Base-by-base conservation (phyloP, 164 flowering plant species). In the Vitis rotundifolia region DNA sequence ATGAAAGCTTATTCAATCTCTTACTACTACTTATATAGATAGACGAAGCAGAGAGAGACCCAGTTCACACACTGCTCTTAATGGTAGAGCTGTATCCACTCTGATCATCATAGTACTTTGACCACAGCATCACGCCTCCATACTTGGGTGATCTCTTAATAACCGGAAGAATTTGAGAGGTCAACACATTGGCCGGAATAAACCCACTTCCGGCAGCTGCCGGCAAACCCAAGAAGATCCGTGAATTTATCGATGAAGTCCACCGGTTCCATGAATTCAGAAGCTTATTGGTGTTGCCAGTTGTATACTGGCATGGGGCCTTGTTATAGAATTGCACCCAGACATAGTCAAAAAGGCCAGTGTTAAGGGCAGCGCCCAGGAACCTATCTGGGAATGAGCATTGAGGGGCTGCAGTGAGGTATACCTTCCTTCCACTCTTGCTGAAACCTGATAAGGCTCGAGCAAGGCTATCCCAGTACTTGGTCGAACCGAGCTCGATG, bases 41-140 rank as follows among this genome's bases (percentile, higher is more conserved):
- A 37, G 44, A 37, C 44, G 5, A 3, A 37, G 26, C 26, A 22
- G 26, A 22, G 26, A 22, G 18, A 55, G 16, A 55, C 7, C 59
- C 16, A 15, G 0, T 5, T 57, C n/a, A 74, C 11, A 75, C 82
- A 59, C 50, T 69, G 48, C 11, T 49, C 29, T 29, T 58, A 16
- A 77, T 80, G 48, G 82, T n/a, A 15, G 62, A 7, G 58, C 84
- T 83, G 26, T 81, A 88, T 1, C 85, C 83, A 63, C 60, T 78
- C 47, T 66, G 69, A 54, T 73, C 80, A 71, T 86, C 88, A 73
- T 63, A 78, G 58, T n/a, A 78, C n/a, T n/a, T n/a, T 6, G 77
- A 68, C 88, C 90, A 86, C 2, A 88, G 74, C 89, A 88, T 86
- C 7, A 86, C 84, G 2, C 92, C 89, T 2, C 89, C 90, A 71